Conservation (phyloP, 2,329 filamentous ascomycete genomes). For the Aspergillus puulaauensis region DNA sequence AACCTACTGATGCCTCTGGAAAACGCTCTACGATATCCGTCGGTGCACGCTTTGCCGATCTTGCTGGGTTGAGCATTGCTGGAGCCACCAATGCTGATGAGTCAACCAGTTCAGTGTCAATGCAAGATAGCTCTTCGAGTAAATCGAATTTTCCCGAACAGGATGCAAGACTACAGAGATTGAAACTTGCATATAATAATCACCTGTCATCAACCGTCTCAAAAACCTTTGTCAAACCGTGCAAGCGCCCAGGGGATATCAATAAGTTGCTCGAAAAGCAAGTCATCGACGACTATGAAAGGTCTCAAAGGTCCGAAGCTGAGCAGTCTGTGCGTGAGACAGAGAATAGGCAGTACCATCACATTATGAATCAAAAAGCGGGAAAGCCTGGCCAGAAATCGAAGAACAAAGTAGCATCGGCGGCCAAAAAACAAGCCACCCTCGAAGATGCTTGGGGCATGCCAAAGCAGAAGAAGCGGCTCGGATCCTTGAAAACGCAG, state of each 20-base stretch:
- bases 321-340: constrained; percentile 19
- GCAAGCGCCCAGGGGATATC: neutral
- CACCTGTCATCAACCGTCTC: neutral
- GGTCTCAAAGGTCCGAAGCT: constrained; percentile 7
- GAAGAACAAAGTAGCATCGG: constrained; percentile 16
- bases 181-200: constrained; percentile 5
- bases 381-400: constrained; percentile 16
- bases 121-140: neutral
- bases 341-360: constrained; percentile 24
- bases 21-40: neutral
- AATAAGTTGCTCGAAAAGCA: constrained; percentile 5
- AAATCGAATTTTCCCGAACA: neutral
- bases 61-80: constrained; percentile 11
- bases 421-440: constrained; percentile 27
- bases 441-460: constrained; percentile 31
- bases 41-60: neutral
- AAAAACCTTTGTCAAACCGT: neutral
- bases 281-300: constrained; percentile 16
- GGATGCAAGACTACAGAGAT: neutral
- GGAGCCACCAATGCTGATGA: neutral
- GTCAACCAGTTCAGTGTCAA: neutral
- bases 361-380: constrained; percentile 32
- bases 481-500: neutral
- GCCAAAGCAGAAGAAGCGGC: constrained; percentile 10
- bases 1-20: neutral